Conservation (phyloP, 2,329 filamentous ascomycete species). For the Exophiala dermatitidis region DNA sequence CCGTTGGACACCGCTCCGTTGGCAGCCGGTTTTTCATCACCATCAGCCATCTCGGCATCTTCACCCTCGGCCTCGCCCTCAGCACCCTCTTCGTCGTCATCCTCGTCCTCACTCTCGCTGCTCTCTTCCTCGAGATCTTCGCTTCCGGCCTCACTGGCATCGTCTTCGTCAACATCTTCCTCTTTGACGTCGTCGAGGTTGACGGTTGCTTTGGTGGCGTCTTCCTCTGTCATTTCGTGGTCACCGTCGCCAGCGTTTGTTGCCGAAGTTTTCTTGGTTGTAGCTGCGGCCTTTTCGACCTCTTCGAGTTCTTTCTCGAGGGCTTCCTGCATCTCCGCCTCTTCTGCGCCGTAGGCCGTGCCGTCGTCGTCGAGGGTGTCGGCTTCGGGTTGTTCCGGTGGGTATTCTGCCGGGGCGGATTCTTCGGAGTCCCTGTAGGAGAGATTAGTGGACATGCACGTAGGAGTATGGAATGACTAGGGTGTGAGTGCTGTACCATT, state of each 20-base stretch:
- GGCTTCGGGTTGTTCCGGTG: slow-evolving; percentile 93
- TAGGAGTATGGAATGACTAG: background rate
- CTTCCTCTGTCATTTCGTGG: slow-evolving; percentile 64
- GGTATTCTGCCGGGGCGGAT: slow-evolving; percentile 89
- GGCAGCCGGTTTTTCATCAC: slow-evolving; percentile 11
- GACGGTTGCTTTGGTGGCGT: slow-evolving; percentile 17
- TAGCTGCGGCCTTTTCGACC: slow-evolving; percentile 43
- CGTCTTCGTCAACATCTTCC: slow-evolving; percentile 62
- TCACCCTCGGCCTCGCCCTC: slow-evolving; percentile 42
- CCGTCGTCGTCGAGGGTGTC: slow-evolving; percentile 76
- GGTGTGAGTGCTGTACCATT: slow-evolving; percentile 60
- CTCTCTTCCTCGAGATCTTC: slow-evolving; percentile 74
- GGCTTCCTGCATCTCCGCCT: slow-evolving; percentile 65
- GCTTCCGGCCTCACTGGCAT: slow-evolving; percentile 64
- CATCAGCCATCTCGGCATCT: slow-evolving; percentile 49
- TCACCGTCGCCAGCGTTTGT: slow-evolving; percentile 48
- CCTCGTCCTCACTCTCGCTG: slow-evolving; percentile 63
- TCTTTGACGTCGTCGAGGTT: slow-evolving; percentile 31
- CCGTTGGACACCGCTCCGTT: slow-evolving; percentile 27
- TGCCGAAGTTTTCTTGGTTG: slow-evolving; percentile 29
- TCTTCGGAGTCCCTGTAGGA: slow-evolving; percentile 86
- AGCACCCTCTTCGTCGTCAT: slow-evolving; percentile 57
- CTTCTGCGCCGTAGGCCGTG: slow-evolving; percentile 83
- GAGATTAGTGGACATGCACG: background rate
- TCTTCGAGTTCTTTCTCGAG: slow-evolving; percentile 48